Base-by-base conservation (phyloP, 345 rosid genomes). In the Eucalyptus polybractea region DNA sequence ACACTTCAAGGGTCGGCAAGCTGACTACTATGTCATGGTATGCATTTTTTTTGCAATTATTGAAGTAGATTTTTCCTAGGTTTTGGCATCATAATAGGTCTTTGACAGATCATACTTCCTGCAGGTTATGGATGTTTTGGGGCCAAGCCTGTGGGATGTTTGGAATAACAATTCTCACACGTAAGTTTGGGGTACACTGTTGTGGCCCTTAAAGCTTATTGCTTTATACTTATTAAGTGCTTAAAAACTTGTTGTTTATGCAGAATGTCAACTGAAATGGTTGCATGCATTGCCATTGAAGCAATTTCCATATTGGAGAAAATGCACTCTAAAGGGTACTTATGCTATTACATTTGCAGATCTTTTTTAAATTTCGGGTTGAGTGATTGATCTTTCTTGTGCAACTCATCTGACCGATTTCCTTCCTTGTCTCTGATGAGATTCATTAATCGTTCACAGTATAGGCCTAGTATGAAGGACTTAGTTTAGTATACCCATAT, bases 111-210 rank as follows among this genome's bases (percentile, higher is more conserved):
- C 86, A 90, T 89, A 88, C 87, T 86, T 50, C 91, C 91, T 92
- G 87, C 93, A 97, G 99, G 99, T 96, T 86, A 97, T 97, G 99
- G 99, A 97, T 93, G 94, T 96, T 90, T 94, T 97, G 91, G 99
- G 99, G 69, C 99, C 99, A 42, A 97, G 99, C 91, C 93, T 97
- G 50, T 97, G 99, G 99, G 99, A 97, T 96, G 96, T 97, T 80
- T 97, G 99, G 99, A 97, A 96, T 90, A 92, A 95, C 53, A 80
- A 90, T 80, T 93, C 94, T 54, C 92, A 94, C 87, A 89, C 94
- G 98, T 96, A 86, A 94, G 98, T 94, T 83, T 29, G 24, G 53
- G 86, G 76, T 62, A 89, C 87, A 45, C 27, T 69, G 62, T 83
- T 50, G 19, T 83, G n/a, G 33, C 50, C 51, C 53, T 87, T 49